These are phyloP conservation scores for Neurospora sp. DNA, from an alignment of 495 filamentous ascomycete species.

Conservation along the genomic window DNA sequence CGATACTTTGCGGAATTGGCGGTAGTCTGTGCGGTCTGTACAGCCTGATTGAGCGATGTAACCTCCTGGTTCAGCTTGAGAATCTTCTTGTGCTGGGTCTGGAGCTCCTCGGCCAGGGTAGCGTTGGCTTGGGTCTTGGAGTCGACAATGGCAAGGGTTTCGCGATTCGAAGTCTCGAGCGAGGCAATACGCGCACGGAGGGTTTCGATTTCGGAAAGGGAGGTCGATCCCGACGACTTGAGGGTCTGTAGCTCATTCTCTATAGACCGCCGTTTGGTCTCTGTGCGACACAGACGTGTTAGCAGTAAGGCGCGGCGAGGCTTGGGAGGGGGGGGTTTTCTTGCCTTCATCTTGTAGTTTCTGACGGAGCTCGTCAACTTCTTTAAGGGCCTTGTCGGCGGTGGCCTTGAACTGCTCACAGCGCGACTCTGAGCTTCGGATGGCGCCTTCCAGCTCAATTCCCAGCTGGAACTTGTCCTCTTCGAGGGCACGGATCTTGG, in stretches of 20 bases:
- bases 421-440: slow-evolving; percentile 70
- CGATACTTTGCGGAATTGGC: slow-evolving; percentile 71
- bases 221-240: slow-evolving; percentile 64
- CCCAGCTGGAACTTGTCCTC: slow-evolving; percentile 77
- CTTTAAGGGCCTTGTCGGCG: slow-evolving; percentile 70
- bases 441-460: slow-evolving; percentile 86
- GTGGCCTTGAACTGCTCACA: slow-evolving; percentile 67
- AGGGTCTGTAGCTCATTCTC: slow-evolving; percentile 74
- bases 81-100: slow-evolving; percentile 77
- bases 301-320: neutral
- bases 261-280: slow-evolving; percentile 36
- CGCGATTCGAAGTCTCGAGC: slow-evolving; percentile 83
- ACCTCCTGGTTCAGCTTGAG: slow-evolving; percentile 73
- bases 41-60: slow-evolving; percentile 64
- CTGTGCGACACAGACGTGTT: slow-evolving; percentile 13
- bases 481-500: slow-evolving; percentile 72
- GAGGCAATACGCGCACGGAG: slow-evolving; percentile 71
- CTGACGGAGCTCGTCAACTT: slow-evolving; percentile 64
- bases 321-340: slow-evolving; percentile 4
- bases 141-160: slow-evolving; percentile 78
- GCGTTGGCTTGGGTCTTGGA: slow-evolving; percentile 84
- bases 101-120: slow-evolving; percentile 72
- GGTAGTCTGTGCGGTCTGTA: slow-evolving; percentile 69
- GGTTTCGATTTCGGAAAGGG: slow-evolving; percentile 63
- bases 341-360: slow-evolving; percentile 76